These are phyloP conservation scores for Scopulariopsis brevicaulis DNA, from an alignment of 2,329 filamentous ascomycete species.

Conservation along the genomic window DNA sequence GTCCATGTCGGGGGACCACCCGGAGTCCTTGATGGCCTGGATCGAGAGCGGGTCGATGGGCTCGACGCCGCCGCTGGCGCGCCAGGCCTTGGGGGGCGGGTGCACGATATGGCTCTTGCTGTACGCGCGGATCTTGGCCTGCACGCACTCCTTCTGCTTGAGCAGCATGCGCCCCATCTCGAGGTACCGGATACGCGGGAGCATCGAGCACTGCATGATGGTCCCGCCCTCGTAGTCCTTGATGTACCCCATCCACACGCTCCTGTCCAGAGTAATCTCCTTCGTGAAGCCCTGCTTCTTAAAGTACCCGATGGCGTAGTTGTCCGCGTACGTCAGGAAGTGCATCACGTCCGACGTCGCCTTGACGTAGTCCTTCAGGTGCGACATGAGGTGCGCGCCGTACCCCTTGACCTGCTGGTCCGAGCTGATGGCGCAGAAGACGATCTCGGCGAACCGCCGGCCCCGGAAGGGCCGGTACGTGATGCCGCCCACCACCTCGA, in stretches of 20 bases:
- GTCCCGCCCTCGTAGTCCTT: constrained; percentile 99
- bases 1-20: constrained; percentile 98
- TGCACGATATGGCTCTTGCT: constrained; percentile 84
- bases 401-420: constrained; percentile 99
- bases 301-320: constrained; percentile 98
- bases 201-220: constrained; percentile 98
- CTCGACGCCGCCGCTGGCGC: constrained; percentile 48
- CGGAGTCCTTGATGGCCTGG: constrained; percentile 78
- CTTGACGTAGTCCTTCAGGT: constrained; percentile 96
- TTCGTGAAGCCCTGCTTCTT: constrained; percentile 99
- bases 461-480: constrained; percentile 92
- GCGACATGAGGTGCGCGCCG: constrained; percentile 94
- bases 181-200: constrained; percentile 87
- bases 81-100: constrained; percentile 73
- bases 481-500: constrained; percentile 94
- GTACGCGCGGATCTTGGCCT: constrained; percentile 88
- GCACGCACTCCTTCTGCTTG: constrained; percentile 92
- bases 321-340: constrained; percentile 96
- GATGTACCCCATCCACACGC: constrained; percentile 98
- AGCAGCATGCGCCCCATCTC: constrained; percentile 87
- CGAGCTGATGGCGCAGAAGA: constrained; percentile 94
- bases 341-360: constrained; percentile 96
- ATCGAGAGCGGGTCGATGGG: constrained; percentile 80
- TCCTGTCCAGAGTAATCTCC: constrained; percentile 84
- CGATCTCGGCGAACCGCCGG: constrained; percentile 91